Percentiles rank a stretch among this genome's conserved stretches.
phyloP scores from a whole-genome alignment of 2,329 filamentous ascomycete species.

The Fragosphaeria purpurea region DNA sequence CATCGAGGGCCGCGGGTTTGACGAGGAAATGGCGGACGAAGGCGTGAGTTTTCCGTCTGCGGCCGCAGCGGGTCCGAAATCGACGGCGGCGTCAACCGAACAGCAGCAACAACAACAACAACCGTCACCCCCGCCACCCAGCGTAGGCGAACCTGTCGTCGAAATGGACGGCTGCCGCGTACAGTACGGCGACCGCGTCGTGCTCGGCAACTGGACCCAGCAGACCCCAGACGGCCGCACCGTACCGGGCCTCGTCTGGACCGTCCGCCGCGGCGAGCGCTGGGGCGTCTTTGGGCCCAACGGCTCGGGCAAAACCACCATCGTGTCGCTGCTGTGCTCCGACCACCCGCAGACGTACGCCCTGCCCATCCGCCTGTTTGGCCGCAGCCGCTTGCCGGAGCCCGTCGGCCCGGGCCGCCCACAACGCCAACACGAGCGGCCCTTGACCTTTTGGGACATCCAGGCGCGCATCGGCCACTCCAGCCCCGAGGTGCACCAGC shows the following conservation, averaged over 20 bases:
- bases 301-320: constrained; percentile 89
- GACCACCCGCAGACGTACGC: constrained; percentile 94
- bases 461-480: constrained; percentile 86
- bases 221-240: constrained; percentile 37
- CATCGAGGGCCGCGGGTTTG: constrained; percentile 26
- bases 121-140: background rate
- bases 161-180: constrained; percentile 83
- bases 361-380: constrained; percentile 77
- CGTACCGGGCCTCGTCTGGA: constrained; percentile 67
- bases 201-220: constrained; percentile 72
- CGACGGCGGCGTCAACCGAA: constrained; percentile 11
- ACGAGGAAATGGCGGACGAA: background rate
- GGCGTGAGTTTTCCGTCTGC: background rate
- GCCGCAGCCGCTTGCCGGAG: constrained; percentile 67
- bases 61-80: too few relatives aligned
- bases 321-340: constrained; percentile 84
- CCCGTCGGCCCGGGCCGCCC: constrained; percentile 28
- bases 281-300: constrained; percentile 94
- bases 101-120: background rate
- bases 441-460: constrained; percentile 86
- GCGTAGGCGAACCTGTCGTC: constrained; percentile 59
- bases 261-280: constrained; percentile 68
- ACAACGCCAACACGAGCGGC: constrained; percentile 35
- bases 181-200: constrained; percentile 65
- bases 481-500: constrained; percentile 85